Conservation (phyloP, 2,329 filamentous ascomycete species). For the Ophiostoma ips region DNA sequence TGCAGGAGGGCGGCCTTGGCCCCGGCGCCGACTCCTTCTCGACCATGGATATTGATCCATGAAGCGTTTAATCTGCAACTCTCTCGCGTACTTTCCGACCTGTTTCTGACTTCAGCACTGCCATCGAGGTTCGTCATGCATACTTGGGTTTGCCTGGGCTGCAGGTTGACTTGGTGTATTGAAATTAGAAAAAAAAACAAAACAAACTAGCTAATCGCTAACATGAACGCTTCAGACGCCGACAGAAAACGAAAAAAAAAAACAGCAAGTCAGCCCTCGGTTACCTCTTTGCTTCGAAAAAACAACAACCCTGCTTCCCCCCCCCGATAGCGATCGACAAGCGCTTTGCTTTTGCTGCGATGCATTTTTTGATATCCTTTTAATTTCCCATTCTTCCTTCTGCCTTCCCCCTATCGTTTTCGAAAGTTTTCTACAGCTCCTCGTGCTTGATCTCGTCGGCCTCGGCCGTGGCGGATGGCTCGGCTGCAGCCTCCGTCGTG, state of each 20-base stretch:
- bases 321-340: no score
- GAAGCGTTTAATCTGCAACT: background rate
- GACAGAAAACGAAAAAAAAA: background rate
- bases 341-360: background rate
- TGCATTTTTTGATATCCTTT: background rate
- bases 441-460: conserved; percentile 24
- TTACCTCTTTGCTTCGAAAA: background rate
- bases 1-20: conserved; percentile 30
- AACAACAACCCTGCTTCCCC: background rate
- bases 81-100: background rate
- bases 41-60: conserved; percentile 34
- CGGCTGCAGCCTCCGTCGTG: conserved; percentile 16
- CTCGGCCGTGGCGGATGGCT: background rate
- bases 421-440: conserved; percentile 20
- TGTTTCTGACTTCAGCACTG: no score
- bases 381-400: background rate
- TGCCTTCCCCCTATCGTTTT: no score
- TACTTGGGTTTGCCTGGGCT: no score
- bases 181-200: background rate
- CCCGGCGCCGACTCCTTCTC: background rate
- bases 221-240: background rate
- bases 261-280: background rate
- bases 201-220: background rate
- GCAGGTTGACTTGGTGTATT: background rate
- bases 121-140: no score